Evolutionary conservation across 148 eudicot species (phyloP).

Genomic region (Drosera capensis): DNA sequence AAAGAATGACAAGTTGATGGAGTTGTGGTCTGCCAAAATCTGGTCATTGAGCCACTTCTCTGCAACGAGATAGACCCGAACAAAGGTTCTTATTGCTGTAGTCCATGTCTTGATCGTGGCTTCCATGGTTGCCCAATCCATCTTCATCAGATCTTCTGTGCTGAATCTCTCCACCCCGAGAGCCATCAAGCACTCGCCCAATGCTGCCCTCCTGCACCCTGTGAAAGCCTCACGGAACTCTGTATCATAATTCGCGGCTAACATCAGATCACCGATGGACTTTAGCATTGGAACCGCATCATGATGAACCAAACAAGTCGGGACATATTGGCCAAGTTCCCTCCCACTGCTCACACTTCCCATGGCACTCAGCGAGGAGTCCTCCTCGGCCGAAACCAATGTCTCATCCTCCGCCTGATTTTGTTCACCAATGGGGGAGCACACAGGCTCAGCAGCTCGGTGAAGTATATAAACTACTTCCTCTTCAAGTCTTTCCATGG

Average conservation of each 20-base stretch:
- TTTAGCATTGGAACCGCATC: constrained; percentile 52
- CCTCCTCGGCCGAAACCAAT: constrained; percentile 15
- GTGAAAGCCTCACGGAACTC: constrained; percentile 66
- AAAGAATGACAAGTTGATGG: constrained; percentile 51
- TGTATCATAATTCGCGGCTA: constrained; percentile 37
- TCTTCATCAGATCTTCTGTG: constrained; percentile 66
- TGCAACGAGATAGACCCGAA: constrained; percentile 55
- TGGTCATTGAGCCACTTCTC: constrained; percentile 66
- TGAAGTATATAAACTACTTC: constrained; percentile 59
- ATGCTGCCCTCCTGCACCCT: constrained; percentile 47
- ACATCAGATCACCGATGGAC: constrained; percentile 56
- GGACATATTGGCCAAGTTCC: constrained; percentile 5
- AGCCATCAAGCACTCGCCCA: constrained; percentile 46
- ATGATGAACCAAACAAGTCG: constrained; percentile 44
- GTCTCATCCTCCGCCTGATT: constrained; percentile 42
- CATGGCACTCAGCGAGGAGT: constrained; percentile 11
- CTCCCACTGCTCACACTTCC: constrained; percentile 30
- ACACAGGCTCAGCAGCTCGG: constrained; percentile 59
- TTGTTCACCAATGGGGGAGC: constrained; percentile 60
- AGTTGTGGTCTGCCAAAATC: constrained; percentile 45
- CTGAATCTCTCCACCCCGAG: constrained; percentile 63
- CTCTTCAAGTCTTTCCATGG: constrained; percentile 66
- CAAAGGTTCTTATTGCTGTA: constrained; percentile 58
- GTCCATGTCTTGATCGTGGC: constrained; percentile 70
- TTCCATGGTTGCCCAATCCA: constrained; percentile 67